Base-by-base conservation (phyloP, 805 yeast species). In the Sungouiozyma ichnusensis region DNA sequence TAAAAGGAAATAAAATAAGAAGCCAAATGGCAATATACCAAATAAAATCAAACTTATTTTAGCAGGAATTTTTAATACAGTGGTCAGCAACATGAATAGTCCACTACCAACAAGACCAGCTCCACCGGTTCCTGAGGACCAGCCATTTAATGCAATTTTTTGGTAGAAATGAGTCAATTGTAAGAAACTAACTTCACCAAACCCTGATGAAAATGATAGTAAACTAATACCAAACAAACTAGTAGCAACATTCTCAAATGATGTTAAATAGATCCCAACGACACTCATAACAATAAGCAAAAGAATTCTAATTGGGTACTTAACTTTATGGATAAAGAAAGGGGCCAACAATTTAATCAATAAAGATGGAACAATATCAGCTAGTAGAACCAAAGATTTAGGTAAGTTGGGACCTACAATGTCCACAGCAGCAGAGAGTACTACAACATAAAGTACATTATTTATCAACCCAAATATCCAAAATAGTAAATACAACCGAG, bases 111-210 rank as follows among this genome's bases (percentile, higher is more conserved):
- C 72, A 4, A 90, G 60, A 0, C 98, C 98, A 1, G 98, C 97
- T 16, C 86, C 94, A 3, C 98, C 97, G 0, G 97, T 90, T 1
- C 98, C 98, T 6, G 87, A 75, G 16, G 95, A 83, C 77, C 94
- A 90, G 0, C 94, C 97, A 39, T 80, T 77, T 37, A 90, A 66
- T 3, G 94, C 68, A n/a, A 57, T 50, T 15, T 69, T 68, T 16
- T 68, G 71, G 58, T 77, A 86, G 52, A 68, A 81, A 56, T 88
- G 95, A 1, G 96, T 85, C 60, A 90, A 64, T 58, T 85, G 95
- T 35, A 90, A 63, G 50, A 90, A 90, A 0, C 96, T 85, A 4
- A 84, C 67, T 57, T 90, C 98, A 0, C 98, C 98, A 18, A 88
- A 63, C 0, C 97, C 97, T 0, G 95, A 81, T 15, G 94, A 79